These are phyloP conservation scores for Myxozyma geophila DNA, from an alignment of 805 yeast species.

Conservation along the genomic window DNA sequence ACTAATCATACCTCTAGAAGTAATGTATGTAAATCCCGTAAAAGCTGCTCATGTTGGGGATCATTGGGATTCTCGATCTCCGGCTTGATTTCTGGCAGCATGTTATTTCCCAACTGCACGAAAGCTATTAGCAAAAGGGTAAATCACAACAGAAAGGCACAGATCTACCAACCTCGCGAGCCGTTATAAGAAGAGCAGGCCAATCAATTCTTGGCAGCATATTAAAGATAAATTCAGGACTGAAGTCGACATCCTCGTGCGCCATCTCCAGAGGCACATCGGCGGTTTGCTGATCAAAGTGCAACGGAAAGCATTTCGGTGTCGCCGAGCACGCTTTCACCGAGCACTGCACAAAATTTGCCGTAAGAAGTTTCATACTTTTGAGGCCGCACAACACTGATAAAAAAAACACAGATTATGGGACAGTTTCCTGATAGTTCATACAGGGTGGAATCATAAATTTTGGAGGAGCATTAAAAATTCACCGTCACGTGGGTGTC, in stretches of 20 bases:
- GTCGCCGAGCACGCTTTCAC: constrained; percentile 78
- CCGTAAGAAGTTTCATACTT: constrained; percentile 87
- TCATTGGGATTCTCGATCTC: constrained; percentile 55
- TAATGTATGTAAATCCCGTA: constrained; percentile 76
- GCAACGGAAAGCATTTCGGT: constrained; percentile 78
- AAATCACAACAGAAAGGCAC: not conserved
- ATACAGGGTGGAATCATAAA: too few relatives aligned
- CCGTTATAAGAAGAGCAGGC: constrained; percentile 79
- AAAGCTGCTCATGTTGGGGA: constrained; percentile 53
- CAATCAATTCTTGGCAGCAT: constrained; percentile 86
- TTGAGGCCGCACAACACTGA: too few relatives aligned
- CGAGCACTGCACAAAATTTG: constrained; percentile 94
- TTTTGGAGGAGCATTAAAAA: too few relatives aligned
- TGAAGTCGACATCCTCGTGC: constrained; percentile 77
- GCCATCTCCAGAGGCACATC: constrained; percentile 60
- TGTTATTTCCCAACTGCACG: constrained; percentile 28
- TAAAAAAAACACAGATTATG: too few relatives aligned
- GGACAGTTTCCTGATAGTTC: too few relatives aligned
- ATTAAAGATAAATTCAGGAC: constrained; percentile 75
- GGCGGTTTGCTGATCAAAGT: constrained; percentile 53
- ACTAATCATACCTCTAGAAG: constrained; percentile 60
- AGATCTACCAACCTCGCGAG: constrained; percentile 59
- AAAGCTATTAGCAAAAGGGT: not conserved
- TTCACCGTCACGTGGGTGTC: too few relatives aligned
- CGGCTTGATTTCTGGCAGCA: constrained; percentile 46